Base-by-base conservation (phyloP, 192 early-diverging fungal genomes). In the Umbelopsis vinacea region DNA sequence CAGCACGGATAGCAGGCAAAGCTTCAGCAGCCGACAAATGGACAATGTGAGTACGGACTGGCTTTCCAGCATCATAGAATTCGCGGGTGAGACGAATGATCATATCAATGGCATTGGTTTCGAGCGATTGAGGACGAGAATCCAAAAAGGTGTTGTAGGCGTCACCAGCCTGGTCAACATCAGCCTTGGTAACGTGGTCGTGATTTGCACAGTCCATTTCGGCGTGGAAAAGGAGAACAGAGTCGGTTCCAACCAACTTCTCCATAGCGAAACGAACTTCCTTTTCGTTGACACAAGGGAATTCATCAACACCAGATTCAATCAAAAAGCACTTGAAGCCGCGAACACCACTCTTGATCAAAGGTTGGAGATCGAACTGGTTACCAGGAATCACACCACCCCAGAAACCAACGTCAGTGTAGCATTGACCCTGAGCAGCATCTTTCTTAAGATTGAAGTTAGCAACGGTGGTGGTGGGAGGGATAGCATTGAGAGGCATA, bases 291-390 rank as follows among this genome's bases (percentile, higher is more conserved):
- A 94, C 91, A 22, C 89, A 89, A 26, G 92, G 92, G 83, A 94
- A 94, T 79, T 94, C 92, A 70, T 89, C 91, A 0, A 94, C 92
- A 67, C 92, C 92, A 78, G 88, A 90, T 57, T 94, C 91, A 57
- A 91, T 92, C 80, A 94, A 82, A 81, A 94, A 94, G 71, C 92
- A 90, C 76, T 94, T 94, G 83, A 94, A 94, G 3, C 92, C 92
- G 46, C 89, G 86, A 46, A 91, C 91, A 37, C 92, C 92, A 0
- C 70, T 84, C 12, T 88, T 82, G 23, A 92, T 84, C 69, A 94
- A 82, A 11, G 86, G 84, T 7, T 80, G 75, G 12, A 94, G 80
- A n/a, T 92, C 86, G n/a, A 69, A 33, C 0, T 83, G 76, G 77
- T 94, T 94, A 46, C 87, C 90, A 3, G 92, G 92, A 4, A 94